phyloP scores from a whole-genome alignment of 176 grass and related monocot species.

The Zoysia japonica region DNA sequence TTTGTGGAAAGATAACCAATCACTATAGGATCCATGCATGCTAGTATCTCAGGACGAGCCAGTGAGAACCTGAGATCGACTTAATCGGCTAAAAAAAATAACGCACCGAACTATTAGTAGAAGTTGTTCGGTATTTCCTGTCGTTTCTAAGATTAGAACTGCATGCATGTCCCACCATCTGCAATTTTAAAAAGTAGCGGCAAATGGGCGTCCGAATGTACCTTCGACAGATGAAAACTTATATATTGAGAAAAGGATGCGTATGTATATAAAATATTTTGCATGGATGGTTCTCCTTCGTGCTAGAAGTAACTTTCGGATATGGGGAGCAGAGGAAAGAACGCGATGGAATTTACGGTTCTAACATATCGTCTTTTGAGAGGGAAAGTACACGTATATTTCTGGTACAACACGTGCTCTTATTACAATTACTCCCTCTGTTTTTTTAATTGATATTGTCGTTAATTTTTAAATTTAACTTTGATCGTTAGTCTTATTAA shows the following conservation, averaged over 20 bases:
- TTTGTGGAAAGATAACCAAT: not conserved
- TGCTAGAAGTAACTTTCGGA: constrained; percentile 24
- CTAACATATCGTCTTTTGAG: not conserved
- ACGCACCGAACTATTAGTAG: constrained; percentile 34
- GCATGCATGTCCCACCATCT: not conserved
- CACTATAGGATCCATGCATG: not conserved
- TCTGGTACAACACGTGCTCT: not conserved
- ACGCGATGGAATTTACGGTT: not conserved
- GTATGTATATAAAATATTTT: not conserved
- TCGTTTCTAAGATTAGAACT: constrained; percentile 32
- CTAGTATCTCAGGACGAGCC: not conserved
- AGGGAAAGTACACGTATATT: not conserved
- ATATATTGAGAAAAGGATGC: not conserved
- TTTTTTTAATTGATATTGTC: too few species aligned
- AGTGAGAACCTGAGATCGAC: constrained; percentile 8
- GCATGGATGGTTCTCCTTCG: constrained; percentile 8
- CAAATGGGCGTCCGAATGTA: constrained; percentile 6
- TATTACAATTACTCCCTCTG: too few species aligned
- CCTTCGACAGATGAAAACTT: not conserved
- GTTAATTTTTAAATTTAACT: too few species aligned
- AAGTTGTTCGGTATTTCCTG: constrained; percentile 39
- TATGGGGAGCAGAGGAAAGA: not conserved
- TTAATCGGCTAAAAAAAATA: constrained; percentile 35
- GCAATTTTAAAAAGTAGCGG: constrained; percentile 11
- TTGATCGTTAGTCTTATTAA: too few species aligned